These are phyloP conservation scores for Phaeomoniella chlamydospora DNA, from an alignment of 2,329 filamentous ascomycete genomes.

Conservation along the genomic window DNA sequence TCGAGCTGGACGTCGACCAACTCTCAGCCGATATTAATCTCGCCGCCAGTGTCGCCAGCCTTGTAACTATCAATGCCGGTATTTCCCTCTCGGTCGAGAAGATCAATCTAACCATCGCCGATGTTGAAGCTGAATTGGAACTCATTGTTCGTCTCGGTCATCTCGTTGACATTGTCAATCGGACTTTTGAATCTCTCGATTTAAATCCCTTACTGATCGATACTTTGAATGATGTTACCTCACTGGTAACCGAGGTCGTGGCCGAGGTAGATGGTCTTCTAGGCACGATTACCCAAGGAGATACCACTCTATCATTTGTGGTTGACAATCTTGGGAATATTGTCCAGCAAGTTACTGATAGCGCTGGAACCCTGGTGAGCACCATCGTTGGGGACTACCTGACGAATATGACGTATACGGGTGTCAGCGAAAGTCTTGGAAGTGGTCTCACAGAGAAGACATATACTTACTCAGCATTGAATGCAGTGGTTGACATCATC, in stretches of 20 bases:
- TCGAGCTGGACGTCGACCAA: constrained; percentile 47
- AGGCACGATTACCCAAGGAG: constrained; percentile 42
- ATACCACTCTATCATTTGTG: constrained; percentile 38
- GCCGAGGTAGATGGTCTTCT: constrained; percentile 45
- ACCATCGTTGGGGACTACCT: constrained; percentile 44
- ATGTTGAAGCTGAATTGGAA: constrained; percentile 44
- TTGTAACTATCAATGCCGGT: constrained; percentile 38
- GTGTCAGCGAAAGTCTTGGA: constrained; percentile 7
- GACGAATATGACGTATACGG: constrained; percentile 42
- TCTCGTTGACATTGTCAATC: constrained; percentile 46
- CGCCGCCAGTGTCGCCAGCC: constrained; percentile 42
- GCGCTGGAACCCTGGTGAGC: constrained; percentile 20
- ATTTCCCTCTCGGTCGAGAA: constrained; percentile 30
- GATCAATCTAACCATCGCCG: constrained; percentile 47
- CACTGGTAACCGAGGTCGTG: constrained; percentile 37
- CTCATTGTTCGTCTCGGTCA: constrained; percentile 45
- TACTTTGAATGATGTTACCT: constrained; percentile 37
- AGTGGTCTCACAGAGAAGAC: constrained; percentile 29
- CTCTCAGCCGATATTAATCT: constrained; percentile 45
- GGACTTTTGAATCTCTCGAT: constrained; percentile 44
- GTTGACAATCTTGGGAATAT: constrained; percentile 51
- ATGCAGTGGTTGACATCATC: constrained; percentile 38
- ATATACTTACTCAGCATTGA: constrained; percentile 36
- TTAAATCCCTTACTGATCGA: constrained; percentile 47
- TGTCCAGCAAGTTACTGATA: constrained; percentile 41